phyloP scores from a whole-genome alignment of 2,329 filamentous ascomycete species.

The Scorias spongiosa region DNA sequence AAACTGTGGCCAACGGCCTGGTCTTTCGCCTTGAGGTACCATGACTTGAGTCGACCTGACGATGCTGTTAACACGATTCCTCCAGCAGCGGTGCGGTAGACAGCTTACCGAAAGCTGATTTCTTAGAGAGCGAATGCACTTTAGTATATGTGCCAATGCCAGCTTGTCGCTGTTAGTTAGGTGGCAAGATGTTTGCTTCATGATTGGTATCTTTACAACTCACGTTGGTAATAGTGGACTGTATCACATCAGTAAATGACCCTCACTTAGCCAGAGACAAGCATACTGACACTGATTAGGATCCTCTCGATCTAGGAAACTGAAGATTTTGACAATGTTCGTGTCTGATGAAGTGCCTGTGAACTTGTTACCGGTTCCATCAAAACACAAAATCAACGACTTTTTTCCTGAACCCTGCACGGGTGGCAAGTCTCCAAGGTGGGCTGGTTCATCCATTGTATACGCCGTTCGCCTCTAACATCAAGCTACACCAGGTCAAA shows the following conservation, averaged over 20 bases:
- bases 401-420: not conserved
- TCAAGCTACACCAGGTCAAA: too few species aligned
- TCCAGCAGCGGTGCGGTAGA: not conserved
- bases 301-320: slow-evolving; percentile 51
- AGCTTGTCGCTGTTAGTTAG: slow-evolving; percentile 10
- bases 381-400: slow-evolving; percentile 20
- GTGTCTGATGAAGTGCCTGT: slow-evolving; percentile 25
- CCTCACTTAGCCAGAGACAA: too few species aligned
- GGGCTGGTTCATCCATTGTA: not conserved
- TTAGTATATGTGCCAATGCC: slow-evolving; percentile 62
- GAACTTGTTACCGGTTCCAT: slow-evolving; percentile 29
- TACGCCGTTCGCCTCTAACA: too few species aligned
- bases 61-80: slow-evolving; percentile 10
- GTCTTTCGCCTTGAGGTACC: slow-evolving; percentile 61
- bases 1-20: slow-evolving; percentile 68
- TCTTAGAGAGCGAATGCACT: slow-evolving; percentile 43
- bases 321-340: slow-evolving; percentile 53
- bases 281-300: slow-evolving; percentile 37
- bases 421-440: not conserved
- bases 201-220: not conserved
- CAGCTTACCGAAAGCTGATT: slow-evolving; percentile 28
- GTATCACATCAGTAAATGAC: not conserved
- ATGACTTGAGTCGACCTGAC: slow-evolving; percentile 39
- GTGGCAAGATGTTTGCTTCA: not conserved
- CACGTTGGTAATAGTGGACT: slow-evolving; percentile 45